Evolutionary conservation across 371 early-diverging fungal genomes (phyloP).

Genomic region (Mortierella sp.): DNA sequence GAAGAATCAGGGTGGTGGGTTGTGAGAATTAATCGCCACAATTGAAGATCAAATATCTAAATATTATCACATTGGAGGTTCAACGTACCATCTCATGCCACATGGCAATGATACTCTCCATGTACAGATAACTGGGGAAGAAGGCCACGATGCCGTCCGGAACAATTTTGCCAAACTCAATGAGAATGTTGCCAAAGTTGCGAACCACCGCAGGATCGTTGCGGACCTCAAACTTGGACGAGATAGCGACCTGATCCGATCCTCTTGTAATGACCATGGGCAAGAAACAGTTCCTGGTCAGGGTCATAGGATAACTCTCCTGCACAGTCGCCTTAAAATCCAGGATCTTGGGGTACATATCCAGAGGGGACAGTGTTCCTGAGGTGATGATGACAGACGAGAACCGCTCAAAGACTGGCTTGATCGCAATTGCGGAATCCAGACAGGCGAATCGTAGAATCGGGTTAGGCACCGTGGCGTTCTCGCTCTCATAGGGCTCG

Average conservation of each 20-base stretch:
- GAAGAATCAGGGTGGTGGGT: not conserved
- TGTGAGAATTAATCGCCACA: too few species aligned
- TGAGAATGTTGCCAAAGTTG: slow-evolving; percentile 98
- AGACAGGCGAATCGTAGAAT: slow-evolving; percentile 93
- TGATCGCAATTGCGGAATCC: slow-evolving; percentile 98
- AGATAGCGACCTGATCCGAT: slow-evolving; percentile 97
- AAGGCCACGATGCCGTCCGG: slow-evolving; percentile 99
- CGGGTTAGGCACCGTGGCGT: slow-evolving; percentile 95
- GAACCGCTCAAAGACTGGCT: slow-evolving; percentile 97
- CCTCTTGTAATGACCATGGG: slow-evolving; percentile 98
- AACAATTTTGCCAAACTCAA: slow-evolving; percentile 94
- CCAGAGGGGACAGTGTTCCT: slow-evolving; percentile 98
- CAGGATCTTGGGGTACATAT: slow-evolving; percentile 99
- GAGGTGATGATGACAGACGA: slow-evolving; percentile 99
- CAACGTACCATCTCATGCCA: slow-evolving; percentile 94
- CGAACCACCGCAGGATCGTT: slow-evolving; percentile 99
- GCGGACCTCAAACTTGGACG: slow-evolving; percentile 97
- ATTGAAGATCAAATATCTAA: too few species aligned
- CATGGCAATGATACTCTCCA: slow-evolving; percentile 99
- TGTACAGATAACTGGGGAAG: slow-evolving; percentile 99
- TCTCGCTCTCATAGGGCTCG: slow-evolving; percentile 98
- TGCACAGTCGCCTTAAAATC: slow-evolving; percentile 89
- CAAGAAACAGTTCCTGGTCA: slow-evolving; percentile 94
- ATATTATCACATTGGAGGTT: not conserved
- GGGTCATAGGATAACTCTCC: slow-evolving; percentile 95